These are phyloP conservation scores for Boehmeria nivea DNA, from an alignment of 306 rosid genomes.

Conservation along the genomic window DNA sequence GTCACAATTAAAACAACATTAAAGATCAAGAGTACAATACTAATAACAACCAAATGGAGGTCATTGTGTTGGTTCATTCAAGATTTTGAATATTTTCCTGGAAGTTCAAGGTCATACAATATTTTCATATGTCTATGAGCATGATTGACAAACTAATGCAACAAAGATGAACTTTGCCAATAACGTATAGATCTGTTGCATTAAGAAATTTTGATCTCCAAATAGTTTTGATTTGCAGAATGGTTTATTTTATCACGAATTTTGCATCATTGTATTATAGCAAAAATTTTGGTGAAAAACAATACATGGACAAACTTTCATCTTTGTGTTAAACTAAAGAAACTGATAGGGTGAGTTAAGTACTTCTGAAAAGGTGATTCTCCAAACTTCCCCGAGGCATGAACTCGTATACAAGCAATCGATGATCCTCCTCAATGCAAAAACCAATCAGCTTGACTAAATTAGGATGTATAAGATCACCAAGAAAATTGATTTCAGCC, in stretches of 20 bases:
- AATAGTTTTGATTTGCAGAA: too few relatives aligned
- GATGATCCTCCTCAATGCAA: constrained; percentile 91
- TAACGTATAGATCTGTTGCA: background rate
- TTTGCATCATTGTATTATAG: too few relatives aligned
- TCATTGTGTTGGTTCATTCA: background rate
- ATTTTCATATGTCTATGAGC: background rate
- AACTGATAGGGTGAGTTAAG: constrained; percentile 30
- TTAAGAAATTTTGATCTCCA: background rate
- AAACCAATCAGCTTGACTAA: constrained; percentile 88
- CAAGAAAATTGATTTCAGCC: constrained; percentile 95
- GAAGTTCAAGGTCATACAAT: background rate
- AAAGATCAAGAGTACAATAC: constrained; percentile 18
- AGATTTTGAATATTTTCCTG: background rate
- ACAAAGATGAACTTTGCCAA: background rate
- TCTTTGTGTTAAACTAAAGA: background rate
- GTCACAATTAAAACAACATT: constrained; percentile 36
- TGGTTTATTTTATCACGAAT: too few relatives aligned
- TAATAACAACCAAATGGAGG: background rate
- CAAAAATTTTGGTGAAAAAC: too few relatives aligned
- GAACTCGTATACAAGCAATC: constrained; percentile 87
- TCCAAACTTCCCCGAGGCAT: constrained; percentile 99
- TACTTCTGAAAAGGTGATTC: constrained; percentile 98
- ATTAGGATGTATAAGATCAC: constrained; percentile 83
- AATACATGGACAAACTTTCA: background rate
- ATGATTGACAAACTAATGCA: background rate